These are phyloP conservation scores for Iris pallida DNA, from an alignment of 116 monocot genomes.

Conservation along the genomic window DNA sequence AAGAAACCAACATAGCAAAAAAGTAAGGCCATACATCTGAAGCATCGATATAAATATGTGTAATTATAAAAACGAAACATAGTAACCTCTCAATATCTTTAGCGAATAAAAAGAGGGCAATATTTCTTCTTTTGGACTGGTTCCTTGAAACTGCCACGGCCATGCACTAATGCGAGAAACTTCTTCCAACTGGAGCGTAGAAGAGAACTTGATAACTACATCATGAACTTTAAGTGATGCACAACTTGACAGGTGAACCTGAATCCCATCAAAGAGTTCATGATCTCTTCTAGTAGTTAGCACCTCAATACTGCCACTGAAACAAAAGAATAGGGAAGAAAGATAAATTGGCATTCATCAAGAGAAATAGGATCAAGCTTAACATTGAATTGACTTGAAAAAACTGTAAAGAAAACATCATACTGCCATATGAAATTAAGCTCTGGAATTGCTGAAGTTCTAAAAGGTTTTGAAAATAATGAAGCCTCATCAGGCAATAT, in stretches of 20 bases:
- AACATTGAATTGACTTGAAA: background rate
- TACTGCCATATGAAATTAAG: slow-evolving; percentile 84
- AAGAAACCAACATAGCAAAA: slow-evolving; percentile 9
- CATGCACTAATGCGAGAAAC: slow-evolving; percentile 44
- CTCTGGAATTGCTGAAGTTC: slow-evolving; percentile 53
- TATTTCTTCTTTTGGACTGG: slow-evolving; percentile 60
- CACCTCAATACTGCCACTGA: slow-evolving; percentile 84
- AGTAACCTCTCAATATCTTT: slow-evolving; percentile 74
- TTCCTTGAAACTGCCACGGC: slow-evolving; percentile 58
- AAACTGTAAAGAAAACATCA: slow-evolving; percentile 19
- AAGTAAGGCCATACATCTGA: background rate
- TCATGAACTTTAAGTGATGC: slow-evolving; percentile 70
- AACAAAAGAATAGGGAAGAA: slow-evolving; percentile 8
- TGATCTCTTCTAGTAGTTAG: slow-evolving; percentile 28
- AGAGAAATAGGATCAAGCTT: slow-evolving; percentile 1
- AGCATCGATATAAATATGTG: no score
- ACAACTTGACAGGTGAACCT: slow-evolving; percentile 77
- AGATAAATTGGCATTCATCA: background rate
- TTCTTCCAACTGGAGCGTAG: slow-evolving; percentile 64
- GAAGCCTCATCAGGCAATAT: slow-evolving; percentile 20
- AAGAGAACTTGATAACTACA: slow-evolving; percentile 47
- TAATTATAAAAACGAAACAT: background rate
- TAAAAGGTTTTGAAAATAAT: slow-evolving; percentile 9
- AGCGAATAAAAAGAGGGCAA: slow-evolving; percentile 95
- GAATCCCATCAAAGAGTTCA: slow-evolving; percentile 56